Base-by-base conservation (phyloP, 2,329 filamentous ascomycete genomes). In the Ilyonectria mors-panacis region DNA sequence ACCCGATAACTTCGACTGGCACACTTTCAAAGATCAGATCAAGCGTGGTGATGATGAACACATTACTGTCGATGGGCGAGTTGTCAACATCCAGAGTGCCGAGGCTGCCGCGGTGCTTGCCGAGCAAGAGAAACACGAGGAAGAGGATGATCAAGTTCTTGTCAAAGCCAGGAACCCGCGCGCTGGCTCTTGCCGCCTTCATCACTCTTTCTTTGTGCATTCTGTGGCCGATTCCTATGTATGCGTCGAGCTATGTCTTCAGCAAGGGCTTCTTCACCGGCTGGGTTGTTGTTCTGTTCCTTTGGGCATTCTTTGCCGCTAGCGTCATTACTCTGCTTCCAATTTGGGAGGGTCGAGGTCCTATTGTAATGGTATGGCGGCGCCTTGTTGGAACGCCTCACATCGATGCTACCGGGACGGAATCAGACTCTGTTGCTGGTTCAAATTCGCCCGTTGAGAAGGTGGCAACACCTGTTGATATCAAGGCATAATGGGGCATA, bases 191-290 rank as follows among this genome's bases (percentile, higher is more conserved):
- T 7, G 63, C 48, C 3, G 58, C 17, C 6, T 62, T 66, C 19
- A 37, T 66, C 26, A 62, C 63, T 7, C 28, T 66, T 21, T 66
- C 44, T 0, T 57, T 78, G 47, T 63, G 75, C 8, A 68, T 77
- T n/a, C 63, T 78, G 0, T 78, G 76, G 76, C 76, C 76, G 2
- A 75, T 78, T 63, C 76, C 76, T 4, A 68, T 78, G 63, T 78
- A 77, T 44, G 76, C 72, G 10, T 74, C 70, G 4, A 70, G 69
- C 21, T 78, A 78, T 64, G 69, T 78, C 8, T 78, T 78, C 50
- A 75, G 73, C 53, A 73, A 73, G 56, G 53, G 47, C 10, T 66
- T 66, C 59, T 66, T 66, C 19, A 53, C 53, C 1, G 64, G 64
- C n/a, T 66, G 64, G 64, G 64, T 66, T 13, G 64, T 66, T n/a